phyloP scores from a whole-genome alignment of 495 filamentous ascomycete species.

The Geopyxis carbonaria region DNA sequence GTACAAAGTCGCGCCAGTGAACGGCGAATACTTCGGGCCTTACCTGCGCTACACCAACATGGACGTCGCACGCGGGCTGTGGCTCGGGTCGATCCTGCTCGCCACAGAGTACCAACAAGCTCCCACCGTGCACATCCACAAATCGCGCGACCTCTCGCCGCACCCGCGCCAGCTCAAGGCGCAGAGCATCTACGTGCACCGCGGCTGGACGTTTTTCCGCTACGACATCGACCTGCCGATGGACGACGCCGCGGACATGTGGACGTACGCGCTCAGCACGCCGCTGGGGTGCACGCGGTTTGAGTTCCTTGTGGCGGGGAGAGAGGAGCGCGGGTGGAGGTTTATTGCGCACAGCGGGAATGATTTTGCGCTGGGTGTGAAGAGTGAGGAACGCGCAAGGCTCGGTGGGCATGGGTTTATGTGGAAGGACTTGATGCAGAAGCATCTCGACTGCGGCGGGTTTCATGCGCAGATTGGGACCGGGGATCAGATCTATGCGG shows the following conservation, averaged over 20 bases:
- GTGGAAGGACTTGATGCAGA: constrained; percentile 98
- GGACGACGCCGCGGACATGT: constrained; percentile 73
- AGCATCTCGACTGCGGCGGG: constrained; percentile 86
- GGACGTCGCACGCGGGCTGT: constrained; percentile 79
- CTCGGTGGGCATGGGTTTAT: constrained; percentile 82
- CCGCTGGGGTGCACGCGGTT: constrained; percentile 92
- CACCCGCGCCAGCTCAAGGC: constrained; percentile 82
- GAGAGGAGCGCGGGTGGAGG: constrained; percentile 83
- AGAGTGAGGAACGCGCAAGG: constrained; percentile 62
- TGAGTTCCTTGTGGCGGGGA: constrained; percentile 91
- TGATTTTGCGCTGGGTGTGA: constrained; percentile 78
- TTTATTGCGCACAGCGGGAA: constrained; percentile 92
- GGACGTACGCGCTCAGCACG: constrained; percentile 97
- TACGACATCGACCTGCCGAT: constrained; percentile 88
- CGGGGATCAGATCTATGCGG: constrained; percentile 90
- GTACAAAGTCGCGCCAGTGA: constrained; percentile 83
- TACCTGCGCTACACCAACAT: constrained; percentile 94
- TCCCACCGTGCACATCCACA: constrained; percentile 90
- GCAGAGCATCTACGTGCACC: constrained; percentile 69
- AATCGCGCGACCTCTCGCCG: constrained; percentile 75
- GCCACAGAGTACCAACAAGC: constrained; percentile 85
- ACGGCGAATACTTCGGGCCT: constrained; percentile 96
- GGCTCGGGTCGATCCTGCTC: constrained; percentile 62
- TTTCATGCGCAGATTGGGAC: constrained; percentile 87
- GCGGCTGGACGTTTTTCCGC: constrained; percentile 87